A percentile compares a stretch with the other conserved stretches of the same genome.
These are phyloP conservation scores for Penicillium sp. DNA, from an alignment of 2,329 filamentous ascomycete genomes.

Conservation along the genomic window DNA sequence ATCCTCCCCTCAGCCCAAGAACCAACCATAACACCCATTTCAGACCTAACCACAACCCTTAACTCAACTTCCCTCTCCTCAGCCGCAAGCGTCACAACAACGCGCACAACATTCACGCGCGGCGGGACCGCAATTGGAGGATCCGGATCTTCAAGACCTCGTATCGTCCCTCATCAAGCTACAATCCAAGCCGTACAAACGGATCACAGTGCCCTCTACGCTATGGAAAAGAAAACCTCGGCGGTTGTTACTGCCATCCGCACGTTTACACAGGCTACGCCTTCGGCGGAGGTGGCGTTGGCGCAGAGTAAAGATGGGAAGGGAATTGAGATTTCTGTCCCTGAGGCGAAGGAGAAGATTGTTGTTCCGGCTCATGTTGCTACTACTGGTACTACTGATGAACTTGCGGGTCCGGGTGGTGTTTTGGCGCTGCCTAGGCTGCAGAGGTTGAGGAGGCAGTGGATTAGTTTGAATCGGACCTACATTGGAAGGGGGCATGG, in stretches of 20 bases:
- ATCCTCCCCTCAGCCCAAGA: conserved; percentile 26
- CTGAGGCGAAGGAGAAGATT: conserved; percentile 30
- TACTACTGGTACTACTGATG: conserved; percentile 40
- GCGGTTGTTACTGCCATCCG: conserved; percentile 44
- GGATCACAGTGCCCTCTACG: conserved; percentile 43
- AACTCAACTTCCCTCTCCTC: conserved; percentile 25
- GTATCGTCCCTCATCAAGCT: conserved; percentile 44
- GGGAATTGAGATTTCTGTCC: conserved; percentile 39
- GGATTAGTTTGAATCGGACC: conserved; percentile 47
- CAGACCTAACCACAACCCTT: conserved; percentile 20
- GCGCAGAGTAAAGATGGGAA: conserved; percentile 25
- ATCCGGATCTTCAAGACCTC: conserved; percentile 19
- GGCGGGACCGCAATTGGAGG: conserved; percentile 8
- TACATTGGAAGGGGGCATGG: conserved; percentile 41
- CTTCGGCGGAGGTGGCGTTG: conserved; percentile 39
- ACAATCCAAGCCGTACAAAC: conserved; percentile 43
- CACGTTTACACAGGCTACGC: conserved; percentile 38
- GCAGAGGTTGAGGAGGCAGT: conserved; percentile 47
- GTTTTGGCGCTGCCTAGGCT: conserved; percentile 43
- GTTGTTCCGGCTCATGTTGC: conserved; percentile 41
- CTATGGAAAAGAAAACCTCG: conserved; percentile 45
- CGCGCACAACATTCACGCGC: conserved; percentile 18
- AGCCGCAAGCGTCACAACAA: conserved; percentile 30
- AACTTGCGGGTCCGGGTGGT: conserved; percentile 43
- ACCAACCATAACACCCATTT: conserved; percentile 13